Base-by-base conservation (phyloP, 148 eudicot species). In the Camellia lanceoleosa region DNA sequence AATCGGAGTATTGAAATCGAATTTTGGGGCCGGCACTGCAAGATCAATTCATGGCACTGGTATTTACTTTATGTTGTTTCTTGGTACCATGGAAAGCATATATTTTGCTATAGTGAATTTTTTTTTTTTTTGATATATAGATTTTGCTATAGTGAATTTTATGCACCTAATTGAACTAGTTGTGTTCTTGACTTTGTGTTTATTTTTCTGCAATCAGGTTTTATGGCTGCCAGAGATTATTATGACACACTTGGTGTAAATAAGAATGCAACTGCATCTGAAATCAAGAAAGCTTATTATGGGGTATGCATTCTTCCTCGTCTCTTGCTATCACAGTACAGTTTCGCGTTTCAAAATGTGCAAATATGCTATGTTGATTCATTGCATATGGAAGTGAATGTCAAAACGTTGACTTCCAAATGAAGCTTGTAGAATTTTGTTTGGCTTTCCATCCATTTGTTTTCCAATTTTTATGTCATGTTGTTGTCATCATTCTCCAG, bases 271-370 rank as follows among this genome's bases (percentile, higher is more conserved):
- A 89, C 92, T 79, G 85, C 87, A 74, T 82, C 99, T 16, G 99
- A 96, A 68, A 83, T 96, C 82, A 96, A 96, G 88, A 96, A 92
- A 85, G 95, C 99, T 79, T 96, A 92, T 85, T 92, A 94, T 79
- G 98, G 86, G 95, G 99, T 96, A 91, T 80, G 91, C 62, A 55
- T 30, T 47, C 55, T 69, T 3, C 43, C 82, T 75, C 38, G 43
- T 76, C 30, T 15, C 60, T 70, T 77, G 13, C 30, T 83, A 16
- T 74, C 11, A 64, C 20, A 59, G 16, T 51, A 30, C 38, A 30
- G 38, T 30, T 30, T 68, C 38, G 5, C 61, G 10, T 51, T 58
- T 23, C 38, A 56, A 54, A 80, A 65, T 54, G 23, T 16, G 3
- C 62, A 16, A 54, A 30, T 66, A 18, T 62, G 74, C 16, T 67